A percentile compares a stretch with the other conserved stretches of the same genome.
These are phyloP conservation scores for Thermothelomyces thermophilus DNA, from an alignment of 2,329 filamentous ascomycete genomes.

Conservation along the genomic window DNA sequence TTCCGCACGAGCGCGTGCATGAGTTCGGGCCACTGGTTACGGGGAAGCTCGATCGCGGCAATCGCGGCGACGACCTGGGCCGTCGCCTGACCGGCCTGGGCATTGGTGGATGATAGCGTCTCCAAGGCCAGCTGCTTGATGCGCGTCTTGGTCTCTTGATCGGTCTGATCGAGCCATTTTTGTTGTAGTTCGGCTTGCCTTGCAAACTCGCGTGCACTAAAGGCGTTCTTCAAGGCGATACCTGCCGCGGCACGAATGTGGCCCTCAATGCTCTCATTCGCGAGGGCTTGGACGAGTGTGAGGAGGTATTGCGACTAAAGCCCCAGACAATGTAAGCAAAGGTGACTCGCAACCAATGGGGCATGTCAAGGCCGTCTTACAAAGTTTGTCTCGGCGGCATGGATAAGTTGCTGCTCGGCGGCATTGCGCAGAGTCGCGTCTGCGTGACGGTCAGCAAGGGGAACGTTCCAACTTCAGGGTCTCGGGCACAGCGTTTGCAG, in stretches of 20 bases:
- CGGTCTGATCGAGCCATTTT: conserved; percentile 84
- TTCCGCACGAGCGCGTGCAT: conserved; percentile 87
- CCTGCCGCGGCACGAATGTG: conserved; percentile 90
- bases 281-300: conserved; percentile 87
- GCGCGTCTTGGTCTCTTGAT: conserved; percentile 71
- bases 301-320: conserved; percentile 83
- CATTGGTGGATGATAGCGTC: conserved; percentile 72
- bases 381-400: conserved; percentile 92
- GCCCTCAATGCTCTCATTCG: conserved; percentile 77
- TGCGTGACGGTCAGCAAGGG: conserved; percentile 40
- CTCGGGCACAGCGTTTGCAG: conserved; percentile 13
- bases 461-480: conserved; percentile 20
- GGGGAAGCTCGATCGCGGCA: conserved; percentile 87
- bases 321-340: conserved; percentile 11
- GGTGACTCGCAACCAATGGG: background rate
- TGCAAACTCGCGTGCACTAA: conserved; percentile 83
- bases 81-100: conserved; percentile 78
- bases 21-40: conserved; percentile 87
- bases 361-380: conserved; percentile 46
- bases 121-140: conserved; percentile 89
- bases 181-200: conserved; percentile 85
- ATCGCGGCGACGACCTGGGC: conserved; percentile 95
- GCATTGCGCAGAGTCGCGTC: conserved; percentile 84
- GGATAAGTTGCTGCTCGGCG: conserved; percentile 88
- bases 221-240: conserved; percentile 96